Conservation (phyloP, 2,329 filamentous ascomycete species). For the Fusarium sp. region DNA sequence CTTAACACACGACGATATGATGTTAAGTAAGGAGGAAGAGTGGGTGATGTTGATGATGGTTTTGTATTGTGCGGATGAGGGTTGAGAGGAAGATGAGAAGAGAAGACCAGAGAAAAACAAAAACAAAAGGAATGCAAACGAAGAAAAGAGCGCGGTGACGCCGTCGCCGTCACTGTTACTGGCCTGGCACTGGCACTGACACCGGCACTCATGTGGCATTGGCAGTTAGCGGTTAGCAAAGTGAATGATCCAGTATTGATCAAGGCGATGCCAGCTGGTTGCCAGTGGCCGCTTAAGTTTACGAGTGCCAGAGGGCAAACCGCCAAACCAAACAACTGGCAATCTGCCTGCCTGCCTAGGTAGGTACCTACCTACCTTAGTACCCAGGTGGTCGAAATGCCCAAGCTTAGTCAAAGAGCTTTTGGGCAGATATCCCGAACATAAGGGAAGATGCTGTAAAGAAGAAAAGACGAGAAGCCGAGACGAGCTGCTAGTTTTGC, state of each 20-base stretch:
- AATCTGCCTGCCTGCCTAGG: not conserved
- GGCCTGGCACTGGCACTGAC: not conserved
- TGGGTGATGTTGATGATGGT: not conserved
- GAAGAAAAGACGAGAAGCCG: not conserved
- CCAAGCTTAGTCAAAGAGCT: not conserved
- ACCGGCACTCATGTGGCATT: slow-evolving; percentile 13
- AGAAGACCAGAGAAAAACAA: not conserved
- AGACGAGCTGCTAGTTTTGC: not conserved
- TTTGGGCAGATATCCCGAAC: not conserved
- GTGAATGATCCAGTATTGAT: slow-evolving; percentile 8
- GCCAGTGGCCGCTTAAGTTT: slow-evolving; percentile 7
- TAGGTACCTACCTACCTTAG: not conserved
- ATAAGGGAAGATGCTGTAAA: not conserved
- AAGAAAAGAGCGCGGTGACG: not conserved
- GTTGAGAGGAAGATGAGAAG: not conserved
- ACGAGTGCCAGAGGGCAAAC: not conserved
- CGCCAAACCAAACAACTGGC: slow-evolving; percentile 1
- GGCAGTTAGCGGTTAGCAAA: slow-evolving; percentile 13
- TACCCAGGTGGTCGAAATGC: not conserved
- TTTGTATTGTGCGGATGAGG: slow-evolving; percentile 5
- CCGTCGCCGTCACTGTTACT: slow-evolving; percentile 1
- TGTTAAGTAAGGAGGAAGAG: slow-evolving; percentile 2
- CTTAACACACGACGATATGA: slow-evolving; percentile 6
- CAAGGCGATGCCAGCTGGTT: slow-evolving; percentile 1
- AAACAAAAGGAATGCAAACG: not conserved